These are phyloP conservation scores for Crithidia bombi DNA, from an alignment of 208 protist genomes.

Conservation along the genomic window DNA sequence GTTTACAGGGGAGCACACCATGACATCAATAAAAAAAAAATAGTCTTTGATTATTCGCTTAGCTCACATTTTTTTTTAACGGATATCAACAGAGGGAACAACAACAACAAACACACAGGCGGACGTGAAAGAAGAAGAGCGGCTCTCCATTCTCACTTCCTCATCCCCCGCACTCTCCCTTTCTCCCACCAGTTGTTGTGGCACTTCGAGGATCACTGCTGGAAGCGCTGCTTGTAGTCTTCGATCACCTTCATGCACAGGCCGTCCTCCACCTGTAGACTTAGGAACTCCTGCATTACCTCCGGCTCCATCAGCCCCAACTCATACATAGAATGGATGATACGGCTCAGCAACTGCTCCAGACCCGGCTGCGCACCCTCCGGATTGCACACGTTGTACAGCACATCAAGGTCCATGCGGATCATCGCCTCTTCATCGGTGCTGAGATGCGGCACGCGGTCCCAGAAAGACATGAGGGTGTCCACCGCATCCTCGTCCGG, in stretches of 20 bases:
- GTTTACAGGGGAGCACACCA: too few relatives aligned
- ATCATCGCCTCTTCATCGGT: conserved; percentile 48
- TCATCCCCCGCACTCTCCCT: too few relatives aligned
- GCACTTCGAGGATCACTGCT: not conserved
- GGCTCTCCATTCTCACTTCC: too few relatives aligned
- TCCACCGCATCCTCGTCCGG: conserved; percentile 62
- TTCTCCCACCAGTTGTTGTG: not conserved
- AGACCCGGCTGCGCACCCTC: conserved; percentile 54
- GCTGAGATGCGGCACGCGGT: conserved; percentile 40
- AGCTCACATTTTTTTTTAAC: too few relatives aligned
- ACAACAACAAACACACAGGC: too few relatives aligned
- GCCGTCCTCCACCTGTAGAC: conserved; percentile 36
- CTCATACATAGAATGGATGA: conserved; percentile 64
- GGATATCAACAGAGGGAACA: too few relatives aligned
- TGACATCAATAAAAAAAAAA: too few relatives aligned
- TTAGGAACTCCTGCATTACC: conserved; percentile 56
- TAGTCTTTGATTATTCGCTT: too few relatives aligned
- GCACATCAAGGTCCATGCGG: conserved; percentile 52
- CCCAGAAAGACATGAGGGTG: conserved; percentile 83
- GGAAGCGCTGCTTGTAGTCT: conserved; percentile 37
- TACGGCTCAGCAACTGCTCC: conserved; percentile 56
- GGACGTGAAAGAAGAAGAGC: too few relatives aligned
- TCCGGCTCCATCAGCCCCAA: conserved; percentile 67
- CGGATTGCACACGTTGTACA: conserved; percentile 62
- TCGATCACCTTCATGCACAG: conserved; percentile 40